A percentile compares a stretch with the other conserved stretches of the same genome.
Evolutionary conservation across 2,329 filamentous ascomycete species (phyloP).

Genomic region (Talaromyces sp.): DNA sequence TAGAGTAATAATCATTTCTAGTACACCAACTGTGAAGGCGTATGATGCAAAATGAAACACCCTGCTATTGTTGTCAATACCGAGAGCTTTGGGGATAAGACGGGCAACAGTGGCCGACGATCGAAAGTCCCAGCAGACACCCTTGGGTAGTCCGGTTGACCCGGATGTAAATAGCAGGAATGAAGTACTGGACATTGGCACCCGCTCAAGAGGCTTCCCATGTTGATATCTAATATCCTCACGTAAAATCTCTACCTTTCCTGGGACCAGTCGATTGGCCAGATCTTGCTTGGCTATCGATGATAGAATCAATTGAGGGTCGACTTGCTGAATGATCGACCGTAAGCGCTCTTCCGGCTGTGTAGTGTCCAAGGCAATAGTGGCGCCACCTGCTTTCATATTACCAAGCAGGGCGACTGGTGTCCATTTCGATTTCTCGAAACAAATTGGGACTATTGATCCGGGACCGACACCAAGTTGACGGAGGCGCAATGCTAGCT

Average conservation of each 20-base stretch:
- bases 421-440: conserved; percentile 14
- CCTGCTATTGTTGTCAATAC: conserved; percentile 9
- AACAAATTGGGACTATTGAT: conserved; percentile 19
- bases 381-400: conserved; percentile 16
- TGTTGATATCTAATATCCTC: neutral
- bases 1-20: conserved; percentile 30
- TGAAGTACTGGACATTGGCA: neutral
- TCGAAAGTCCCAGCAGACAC: neutral
- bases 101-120: neutral
- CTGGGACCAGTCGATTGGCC: neutral
- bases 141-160: conserved; percentile 12
- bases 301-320: conserved; percentile 4
- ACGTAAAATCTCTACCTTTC: neutral
- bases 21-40: conserved; percentile 16
- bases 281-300: neutral
- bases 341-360: neutral
- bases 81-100: neutral
- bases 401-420: conserved; percentile 12
- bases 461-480: conserved; percentile 23
- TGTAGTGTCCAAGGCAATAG: conserved; percentile 5
- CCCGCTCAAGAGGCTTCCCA: neutral
- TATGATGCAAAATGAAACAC: conserved; percentile 34
- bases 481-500: conserved; percentile 24
- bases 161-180: conserved; percentile 15
- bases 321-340: neutral